Conservation (phyloP, 768 basidiomycete genomes). For the Collybia mongolica region DNA sequence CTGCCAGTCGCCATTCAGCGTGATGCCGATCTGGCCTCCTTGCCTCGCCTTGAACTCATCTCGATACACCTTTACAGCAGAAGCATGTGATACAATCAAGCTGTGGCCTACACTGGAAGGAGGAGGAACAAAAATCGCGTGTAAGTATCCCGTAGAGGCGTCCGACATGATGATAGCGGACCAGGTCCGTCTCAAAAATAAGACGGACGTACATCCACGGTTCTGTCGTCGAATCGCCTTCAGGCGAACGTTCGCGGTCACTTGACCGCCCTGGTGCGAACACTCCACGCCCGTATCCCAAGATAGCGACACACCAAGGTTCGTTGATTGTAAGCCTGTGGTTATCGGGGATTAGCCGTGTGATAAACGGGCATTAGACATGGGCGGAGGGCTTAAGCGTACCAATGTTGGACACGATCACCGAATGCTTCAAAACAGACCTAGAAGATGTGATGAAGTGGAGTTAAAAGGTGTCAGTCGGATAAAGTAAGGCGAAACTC, state of each 20-base stretch:
- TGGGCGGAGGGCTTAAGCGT: conserved; percentile 8
- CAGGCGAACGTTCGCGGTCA: conserved; percentile 55
- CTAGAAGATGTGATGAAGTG: conserved; percentile 24
- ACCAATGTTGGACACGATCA: conserved; percentile 77
- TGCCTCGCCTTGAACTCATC: conserved; percentile 62
- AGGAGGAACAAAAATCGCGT: neutral
- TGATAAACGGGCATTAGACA: conserved; percentile 9
- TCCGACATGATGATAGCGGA: neutral
- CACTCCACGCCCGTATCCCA: conserved; percentile 69
- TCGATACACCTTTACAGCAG: conserved; percentile 65
- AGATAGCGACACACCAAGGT: conserved; percentile 68
- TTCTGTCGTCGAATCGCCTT: conserved; percentile 64
- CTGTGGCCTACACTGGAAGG: conserved; percentile 60
- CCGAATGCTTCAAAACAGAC: conserved; percentile 76
- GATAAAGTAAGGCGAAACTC: conserved; percentile 21
- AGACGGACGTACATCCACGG: conserved; percentile 60
- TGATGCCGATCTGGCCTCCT: conserved; percentile 74
- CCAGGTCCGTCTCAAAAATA: neutral
- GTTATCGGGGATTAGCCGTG: conserved; percentile 15
- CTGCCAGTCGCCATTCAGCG: conserved; percentile 74
- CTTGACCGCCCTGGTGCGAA: conserved; percentile 73
- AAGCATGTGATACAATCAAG: conserved; percentile 68
- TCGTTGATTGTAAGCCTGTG: conserved; percentile 73
- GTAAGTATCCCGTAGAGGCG: neutral
- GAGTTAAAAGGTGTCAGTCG: neutral